Base-by-base conservation (phyloP, 768 basidiomycete genomes). In the Phaeolepiota aurea region DNA sequence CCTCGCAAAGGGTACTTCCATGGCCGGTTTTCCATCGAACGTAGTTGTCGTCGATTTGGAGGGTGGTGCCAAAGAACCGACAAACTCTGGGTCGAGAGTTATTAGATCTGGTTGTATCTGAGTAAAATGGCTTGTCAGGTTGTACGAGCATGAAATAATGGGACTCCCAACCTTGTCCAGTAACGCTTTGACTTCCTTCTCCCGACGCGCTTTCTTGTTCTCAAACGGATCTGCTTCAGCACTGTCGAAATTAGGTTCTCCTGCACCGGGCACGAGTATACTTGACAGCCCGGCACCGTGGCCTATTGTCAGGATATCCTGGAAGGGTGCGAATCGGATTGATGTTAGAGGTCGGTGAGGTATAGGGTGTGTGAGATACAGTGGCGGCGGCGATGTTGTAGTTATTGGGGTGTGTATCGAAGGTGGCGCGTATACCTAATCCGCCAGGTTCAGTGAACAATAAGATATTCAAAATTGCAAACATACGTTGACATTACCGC, bases 181-280 rank as follows among this genome's bases (percentile, higher is more conserved):
- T 10, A 99, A 74, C 32, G 71, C 74, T 57, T 87, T 82, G 52
- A 98, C 90, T 59, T 98, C 96, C 42, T 87, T 72, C 64, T 98
- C 96, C 41, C 87, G 71, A 43, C 91, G 63, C 15, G 85, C 71
- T 46, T 77, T 81, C 58, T 74, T 79, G 53, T 82, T 76, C 61
- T 99, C 94, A 64, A 86, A 97, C 2, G 93, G 91, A 74, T 99
- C 93, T 0, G 90, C 88, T 59, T 98, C 96, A 11, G 72, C 59
- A 43, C 84, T 87, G 54, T 99, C 96, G 57, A 92, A 94, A 68
- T 96, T 92, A 34, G 93, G 79, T 59, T 98, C 93, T 22, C 94
- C 96, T 5, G 82, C 66, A 19, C 94, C 94, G 0, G 96, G 96
- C 0, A 98, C 82, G 41, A 98, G 70, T 38, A 98, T 74, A 31